Base-by-base conservation (phyloP, 2,329 filamentous ascomycete genomes). In the Lasiodiplodia hormozganensis region DNA sequence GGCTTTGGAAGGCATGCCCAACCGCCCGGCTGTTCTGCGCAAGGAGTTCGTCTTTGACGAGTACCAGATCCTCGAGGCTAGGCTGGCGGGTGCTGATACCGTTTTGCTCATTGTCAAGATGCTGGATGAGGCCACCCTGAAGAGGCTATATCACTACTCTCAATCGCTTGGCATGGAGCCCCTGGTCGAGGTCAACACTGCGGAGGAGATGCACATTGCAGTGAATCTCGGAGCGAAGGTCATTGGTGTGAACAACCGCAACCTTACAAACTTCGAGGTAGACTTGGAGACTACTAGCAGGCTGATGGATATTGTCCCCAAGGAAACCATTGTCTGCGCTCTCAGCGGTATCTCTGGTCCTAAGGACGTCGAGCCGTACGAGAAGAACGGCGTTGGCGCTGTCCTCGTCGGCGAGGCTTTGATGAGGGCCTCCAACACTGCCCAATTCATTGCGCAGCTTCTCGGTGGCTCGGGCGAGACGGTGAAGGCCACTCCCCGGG, bases 41-140 rank as follows among this genome's bases (percentile, higher is more conserved):
- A 99, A 99, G 78, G 96, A 99, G 74, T 99, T 99, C 75, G 89
- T 99, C 51, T 99, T 98, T 75, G 94, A 98, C 56, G 94, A 98
- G 78, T 99, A 99, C 77, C 96, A 99, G 79, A 98, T 99, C 66
- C 85, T 99, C 7, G 96, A 99, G 81, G 96, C 94, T 34, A 88
- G 96, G 58, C 83, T 99, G 68, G 94, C 95, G 14, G 96, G 96
- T 72, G 96, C 96, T 8, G 95, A 99, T 79, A 97, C 95, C 0
- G 91, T 99, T 21, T 85, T 99, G 31, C 86, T 99, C 23, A 99
- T 99, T 73, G 96, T 99, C 64, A 99, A 99, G 84, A 99, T 99
- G 96, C 88, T 99, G 12, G 91, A 95, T 70, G 83, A 87, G 31
- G 88, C 89, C 34, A 85, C 92, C 4, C 85, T 99, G 38, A 89